These are phyloP conservation scores for Guyanaporus albipodus DNA, from an alignment of 768 basidiomycete species.

Conservation along the genomic window DNA sequence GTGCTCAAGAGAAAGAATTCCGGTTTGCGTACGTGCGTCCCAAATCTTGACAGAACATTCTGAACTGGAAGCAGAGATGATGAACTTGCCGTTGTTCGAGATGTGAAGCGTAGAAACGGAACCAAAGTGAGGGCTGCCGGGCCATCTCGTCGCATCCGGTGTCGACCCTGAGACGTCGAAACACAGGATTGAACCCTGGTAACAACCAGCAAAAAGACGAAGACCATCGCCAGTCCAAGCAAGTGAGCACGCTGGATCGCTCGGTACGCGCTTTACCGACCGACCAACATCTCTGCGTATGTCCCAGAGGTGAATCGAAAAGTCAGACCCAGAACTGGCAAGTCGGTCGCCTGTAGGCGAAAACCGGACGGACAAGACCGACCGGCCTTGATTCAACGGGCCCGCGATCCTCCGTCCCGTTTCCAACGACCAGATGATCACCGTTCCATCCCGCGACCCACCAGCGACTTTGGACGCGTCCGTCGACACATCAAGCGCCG, in stretches of 20 bases:
- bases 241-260: slow-evolving; percentile 12
- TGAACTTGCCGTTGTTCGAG: slow-evolving; percentile 20
- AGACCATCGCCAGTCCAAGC: slow-evolving; percentile 17
- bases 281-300: background rate
- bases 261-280: background rate
- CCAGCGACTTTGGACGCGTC: slow-evolving; percentile 19
- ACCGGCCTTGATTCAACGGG: slow-evolving; percentile 14
- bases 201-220: slow-evolving; percentile 16
- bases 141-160: slow-evolving; percentile 3
- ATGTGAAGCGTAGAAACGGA: slow-evolving; percentile 13
- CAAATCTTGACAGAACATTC: slow-evolving; percentile 15
- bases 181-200: slow-evolving; percentile 8
- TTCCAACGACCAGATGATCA: slow-evolving; percentile 20
- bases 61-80: slow-evolving; percentile 17
- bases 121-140: slow-evolving; percentile 8
- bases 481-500: slow-evolving; percentile 19
- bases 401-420: slow-evolving; percentile 12
- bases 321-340: slow-evolving; percentile 10
- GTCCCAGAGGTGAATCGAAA: slow-evolving; percentile 9
- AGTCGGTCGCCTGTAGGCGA: slow-evolving; percentile 19
- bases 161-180: slow-evolving; percentile 8
- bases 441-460: slow-evolving; percentile 18
- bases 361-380: slow-evolving; percentile 17
- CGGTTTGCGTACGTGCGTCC: slow-evolving; percentile 6
- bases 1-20: slow-evolving; percentile 11